phyloP scores from a whole-genome alignment of 2,329 filamentous ascomycete species.

The Aspergillus arachidicola region DNA sequence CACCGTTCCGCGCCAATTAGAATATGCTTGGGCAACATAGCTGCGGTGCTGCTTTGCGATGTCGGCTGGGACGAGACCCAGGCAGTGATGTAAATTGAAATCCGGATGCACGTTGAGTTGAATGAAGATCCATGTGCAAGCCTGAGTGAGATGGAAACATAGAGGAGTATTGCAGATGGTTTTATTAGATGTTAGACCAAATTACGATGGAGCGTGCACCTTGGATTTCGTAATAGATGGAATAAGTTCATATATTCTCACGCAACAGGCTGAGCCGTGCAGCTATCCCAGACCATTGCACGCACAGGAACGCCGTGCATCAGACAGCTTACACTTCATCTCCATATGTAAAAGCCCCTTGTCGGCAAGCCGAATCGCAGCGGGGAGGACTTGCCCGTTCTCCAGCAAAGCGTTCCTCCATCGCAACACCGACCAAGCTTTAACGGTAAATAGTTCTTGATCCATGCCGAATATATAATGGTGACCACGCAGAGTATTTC shows the following conservation, averaged over 20 bases:
- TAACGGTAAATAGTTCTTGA: not conserved
- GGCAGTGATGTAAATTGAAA: too few relatives aligned
- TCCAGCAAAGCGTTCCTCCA: not conserved
- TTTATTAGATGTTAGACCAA: not conserved
- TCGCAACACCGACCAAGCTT: too few relatives aligned
- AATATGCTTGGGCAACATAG: not conserved
- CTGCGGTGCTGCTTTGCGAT: not conserved
- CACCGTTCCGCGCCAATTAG: not conserved
- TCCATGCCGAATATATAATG: slow-evolving; percentile 5
- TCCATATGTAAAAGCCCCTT: not conserved
- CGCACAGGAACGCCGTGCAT: not conserved
- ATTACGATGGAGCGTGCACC: not conserved
- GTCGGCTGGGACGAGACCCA: not conserved
- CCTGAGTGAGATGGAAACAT: not conserved
- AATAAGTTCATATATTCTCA: not conserved
- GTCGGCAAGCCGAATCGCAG: too few relatives aligned
- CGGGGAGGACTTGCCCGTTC: too few relatives aligned
- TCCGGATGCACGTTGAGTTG: not conserved
- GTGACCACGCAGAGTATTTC: slow-evolving; percentile 18
- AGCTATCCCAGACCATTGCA: not conserved
- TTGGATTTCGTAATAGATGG: not conserved
- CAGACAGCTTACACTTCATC: not conserved
- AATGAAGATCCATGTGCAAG: not conserved
- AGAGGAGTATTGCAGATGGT: not conserved
- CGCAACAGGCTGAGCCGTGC: not conserved